These are phyloP conservation scores for Coemansia sp. DNA, from an alignment of 192 early-diverging fungal genomes.

Conservation along the genomic window DNA sequence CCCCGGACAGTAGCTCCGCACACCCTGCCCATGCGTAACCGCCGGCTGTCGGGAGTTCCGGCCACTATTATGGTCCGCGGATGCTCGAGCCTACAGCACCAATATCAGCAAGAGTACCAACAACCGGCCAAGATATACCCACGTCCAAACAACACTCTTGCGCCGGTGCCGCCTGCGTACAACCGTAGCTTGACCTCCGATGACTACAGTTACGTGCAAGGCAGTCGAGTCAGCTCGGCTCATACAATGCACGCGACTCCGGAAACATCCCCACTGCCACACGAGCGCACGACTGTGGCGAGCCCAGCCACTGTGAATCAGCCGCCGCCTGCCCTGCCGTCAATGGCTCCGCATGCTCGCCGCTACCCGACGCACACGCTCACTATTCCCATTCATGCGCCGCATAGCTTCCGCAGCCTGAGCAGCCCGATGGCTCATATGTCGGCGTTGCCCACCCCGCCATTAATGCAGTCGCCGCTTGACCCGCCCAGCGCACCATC, in stretches of 20 bases:
- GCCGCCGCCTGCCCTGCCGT: not conserved
- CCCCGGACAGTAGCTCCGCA: conserved; percentile 2
- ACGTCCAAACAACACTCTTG: not conserved
- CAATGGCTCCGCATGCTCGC: not conserved
- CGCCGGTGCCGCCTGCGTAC: not conserved
- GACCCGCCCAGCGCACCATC: not conserved
- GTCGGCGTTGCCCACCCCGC: not conserved
- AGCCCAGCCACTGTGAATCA: not conserved
- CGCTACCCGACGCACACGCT: not conserved
- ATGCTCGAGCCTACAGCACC: conserved; percentile 4
- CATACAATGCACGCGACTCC: not conserved
- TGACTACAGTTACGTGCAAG: not conserved
- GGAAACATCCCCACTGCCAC: not conserved
- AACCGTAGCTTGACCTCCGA: not conserved
- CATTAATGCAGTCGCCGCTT: not conserved
- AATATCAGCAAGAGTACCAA: not conserved
- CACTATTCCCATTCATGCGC: not conserved
- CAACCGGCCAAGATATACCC: conserved; percentile 2
- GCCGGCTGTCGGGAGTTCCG: not conserved
- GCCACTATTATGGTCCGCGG: not conserved
- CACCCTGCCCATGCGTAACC: not conserved
- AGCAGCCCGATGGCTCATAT: not conserved
- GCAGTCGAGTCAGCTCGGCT: not conserved
- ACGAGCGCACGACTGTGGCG: not conserved
- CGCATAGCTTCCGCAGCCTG: conserved; percentile 2